These are phyloP conservation scores for Planoprotostelium fungivorum DNA, from an alignment of 78 protist genomes.

Conservation along the genomic window DNA sequence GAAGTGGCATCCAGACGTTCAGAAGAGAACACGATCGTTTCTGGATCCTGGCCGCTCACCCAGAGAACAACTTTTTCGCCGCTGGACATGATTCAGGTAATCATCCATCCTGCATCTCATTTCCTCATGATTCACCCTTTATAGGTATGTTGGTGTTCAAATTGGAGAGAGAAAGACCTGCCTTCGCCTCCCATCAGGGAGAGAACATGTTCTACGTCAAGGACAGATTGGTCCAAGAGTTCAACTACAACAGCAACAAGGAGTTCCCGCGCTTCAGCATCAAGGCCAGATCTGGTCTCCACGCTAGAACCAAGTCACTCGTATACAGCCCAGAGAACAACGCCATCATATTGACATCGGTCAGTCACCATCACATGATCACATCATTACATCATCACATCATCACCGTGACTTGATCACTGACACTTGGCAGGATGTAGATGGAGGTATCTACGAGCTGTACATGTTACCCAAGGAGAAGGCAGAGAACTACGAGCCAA, in stretches of 20 bases:
- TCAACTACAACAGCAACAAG: slow-evolving; percentile 10
- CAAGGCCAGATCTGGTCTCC: not conserved
- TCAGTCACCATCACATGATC: not conserved
- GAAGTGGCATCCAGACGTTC: slow-evolving; percentile 72
- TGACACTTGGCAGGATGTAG: slow-evolving; percentile 42
- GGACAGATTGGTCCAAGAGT: slow-evolving; percentile 47
- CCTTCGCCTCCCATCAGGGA: slow-evolving; percentile 42
- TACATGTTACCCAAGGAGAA: slow-evolving; percentile 66
- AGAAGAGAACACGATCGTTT: slow-evolving; percentile 96
- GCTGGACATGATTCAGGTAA: slow-evolving; percentile 96
- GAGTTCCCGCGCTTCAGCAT: slow-evolving; percentile 3
- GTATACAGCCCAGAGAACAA: slow-evolving; percentile 78
- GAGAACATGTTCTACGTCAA: slow-evolving; percentile 70
- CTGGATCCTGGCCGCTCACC: slow-evolving; percentile 95
- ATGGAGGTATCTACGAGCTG: slow-evolving; percentile 87
- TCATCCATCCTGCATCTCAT: not conserved
- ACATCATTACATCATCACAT: no score
- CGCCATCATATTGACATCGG: slow-evolving; percentile 24
- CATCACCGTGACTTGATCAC: not conserved
- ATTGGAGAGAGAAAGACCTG: slow-evolving; percentile 94
- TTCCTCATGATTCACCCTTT: no score
- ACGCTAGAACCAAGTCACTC: slow-evolving; percentile 25
- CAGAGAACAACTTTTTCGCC: slow-evolving; percentile 84
- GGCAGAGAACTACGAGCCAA: slow-evolving; percentile 25
- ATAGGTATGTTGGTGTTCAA: slow-evolving; percentile 93